Evolutionary conservation across 768 basidiomycete species (phyloP).

Genomic region (Pleurotus djamor): DNA sequence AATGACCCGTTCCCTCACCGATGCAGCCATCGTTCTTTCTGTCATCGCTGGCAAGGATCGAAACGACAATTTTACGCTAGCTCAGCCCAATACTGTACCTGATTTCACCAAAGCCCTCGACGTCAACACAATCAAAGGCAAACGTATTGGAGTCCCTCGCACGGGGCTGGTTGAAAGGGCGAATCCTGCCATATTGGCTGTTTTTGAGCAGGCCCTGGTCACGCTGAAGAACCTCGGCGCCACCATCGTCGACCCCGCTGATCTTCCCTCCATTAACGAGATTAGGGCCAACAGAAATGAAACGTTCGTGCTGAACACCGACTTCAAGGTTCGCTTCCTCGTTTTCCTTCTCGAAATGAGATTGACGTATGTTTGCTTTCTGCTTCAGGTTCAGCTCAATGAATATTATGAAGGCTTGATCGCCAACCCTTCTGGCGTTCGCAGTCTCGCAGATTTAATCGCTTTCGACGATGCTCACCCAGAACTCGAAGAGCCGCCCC

Average conservation of each 20-base stretch:
- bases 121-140: constrained; percentile 43
- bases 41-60: constrained; percentile 54
- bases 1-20: constrained; percentile 48
- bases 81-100: constrained; percentile 50
- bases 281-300: constrained; percentile 49
- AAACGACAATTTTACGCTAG: constrained; percentile 52
- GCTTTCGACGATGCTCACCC: constrained; percentile 52
- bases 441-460: constrained; percentile 55
- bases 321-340: constrained; percentile 50
- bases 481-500: constrained; percentile 41
- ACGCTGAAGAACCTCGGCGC: constrained; percentile 40
- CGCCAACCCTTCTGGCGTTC: constrained; percentile 54
- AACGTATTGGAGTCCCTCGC: constrained; percentile 54
- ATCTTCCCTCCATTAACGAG: constrained; percentile 54
- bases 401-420: constrained; percentile 43
- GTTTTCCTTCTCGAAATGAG: neutral
- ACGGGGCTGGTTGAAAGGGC: constrained; percentile 24
- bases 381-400: constrained; percentile 47
- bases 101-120: constrained; percentile 55
- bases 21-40: constrained; percentile 55
- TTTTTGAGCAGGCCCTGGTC: constrained; percentile 36
- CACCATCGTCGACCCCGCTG: constrained; percentile 60
- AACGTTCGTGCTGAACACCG: constrained; percentile 47
- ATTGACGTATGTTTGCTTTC: neutral
- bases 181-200: constrained; percentile 30